Conservation (phyloP, 169 alveolate species). For the Miamiensis avidus region DNA sequence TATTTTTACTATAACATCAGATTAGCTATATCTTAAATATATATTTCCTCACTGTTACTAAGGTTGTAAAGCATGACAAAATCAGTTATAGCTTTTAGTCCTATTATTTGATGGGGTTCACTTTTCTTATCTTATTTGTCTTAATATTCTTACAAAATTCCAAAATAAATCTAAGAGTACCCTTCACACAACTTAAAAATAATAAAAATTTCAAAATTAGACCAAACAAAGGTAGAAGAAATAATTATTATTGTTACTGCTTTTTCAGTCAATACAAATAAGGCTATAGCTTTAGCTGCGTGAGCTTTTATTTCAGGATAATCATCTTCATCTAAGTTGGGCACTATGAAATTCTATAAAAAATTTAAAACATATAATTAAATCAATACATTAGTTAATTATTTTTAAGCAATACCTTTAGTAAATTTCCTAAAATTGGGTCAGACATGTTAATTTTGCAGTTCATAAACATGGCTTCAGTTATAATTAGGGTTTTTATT, state of each 20-base stretch:
- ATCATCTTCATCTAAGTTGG: not conserved
- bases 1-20: not conserved
- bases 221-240: too few relatives aligned
- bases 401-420: not conserved
- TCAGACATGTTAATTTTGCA: conserved; percentile 14
- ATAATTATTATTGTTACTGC: not conserved
- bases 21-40: not conserved
- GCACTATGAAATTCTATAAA: conserved; percentile 18
- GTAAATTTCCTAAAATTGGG: conserved; percentile 9
- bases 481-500: not conserved
- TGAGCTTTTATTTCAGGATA: not conserved
- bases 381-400: not conserved
- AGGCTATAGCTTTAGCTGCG: conserved; percentile 6
- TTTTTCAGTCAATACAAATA: conserved; percentile 20
- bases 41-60: not conserved
- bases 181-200: not conserved
- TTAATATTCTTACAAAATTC: too few relatives aligned
- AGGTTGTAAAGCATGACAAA: not conserved
- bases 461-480: conserved; percentile 1
- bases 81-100: not conserved
- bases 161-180: not conserved
- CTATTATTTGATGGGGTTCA: not conserved
- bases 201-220: too few relatives aligned
- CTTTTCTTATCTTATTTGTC: not conserved
- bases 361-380: too few relatives aligned